These are phyloP conservation scores for Cystobasidium ongulense DNA, from an alignment of 768 basidiomycete species.

Conservation along the genomic window DNA sequence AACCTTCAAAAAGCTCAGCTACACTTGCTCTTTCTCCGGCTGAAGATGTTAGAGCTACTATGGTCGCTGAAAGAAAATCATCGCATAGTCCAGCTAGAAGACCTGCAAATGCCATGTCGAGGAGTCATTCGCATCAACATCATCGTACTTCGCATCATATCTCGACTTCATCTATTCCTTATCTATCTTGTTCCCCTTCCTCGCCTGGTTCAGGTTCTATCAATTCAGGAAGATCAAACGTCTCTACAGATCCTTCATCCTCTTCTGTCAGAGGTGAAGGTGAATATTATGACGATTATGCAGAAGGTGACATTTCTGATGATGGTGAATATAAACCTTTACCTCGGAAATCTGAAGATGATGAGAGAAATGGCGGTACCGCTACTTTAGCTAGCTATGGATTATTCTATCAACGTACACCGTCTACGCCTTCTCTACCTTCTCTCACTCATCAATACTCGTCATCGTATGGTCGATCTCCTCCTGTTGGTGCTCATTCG, in stretches of 20 bases:
- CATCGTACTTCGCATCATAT: neutral
- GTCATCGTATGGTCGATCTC: conserved; percentile 11
- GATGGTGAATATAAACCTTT: conserved; percentile 5
- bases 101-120: conserved; percentile 3
- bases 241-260: conserved; percentile 24
- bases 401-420: conserved; percentile 26
- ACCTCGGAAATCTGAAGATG: conserved; percentile 1
- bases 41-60: conserved; percentile 19
- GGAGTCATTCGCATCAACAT: neutral
- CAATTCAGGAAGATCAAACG: neutral
- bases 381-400: conserved; percentile 12
- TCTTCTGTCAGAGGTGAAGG: conserved; percentile 2
- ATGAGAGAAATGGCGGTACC: neutral
- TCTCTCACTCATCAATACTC: neutral
- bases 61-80: neutral
- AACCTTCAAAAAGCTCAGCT: conserved; percentile 19
- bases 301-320: neutral
- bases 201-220: conserved; percentile 25
- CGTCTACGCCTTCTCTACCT: conserved; percentile 19
- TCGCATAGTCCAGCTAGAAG: neutral
- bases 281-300: neutral
- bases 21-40: conserved; percentile 2
- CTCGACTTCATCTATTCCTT: conserved; percentile 16
- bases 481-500: neutral
- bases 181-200: conserved; percentile 19